Percentiles rank a stretch among this genome's conserved stretches.
These are phyloP conservation scores for Phytopythium boreale DNA, from an alignment of 352 stramenopile genomes.

Conservation along the genomic window DNA sequence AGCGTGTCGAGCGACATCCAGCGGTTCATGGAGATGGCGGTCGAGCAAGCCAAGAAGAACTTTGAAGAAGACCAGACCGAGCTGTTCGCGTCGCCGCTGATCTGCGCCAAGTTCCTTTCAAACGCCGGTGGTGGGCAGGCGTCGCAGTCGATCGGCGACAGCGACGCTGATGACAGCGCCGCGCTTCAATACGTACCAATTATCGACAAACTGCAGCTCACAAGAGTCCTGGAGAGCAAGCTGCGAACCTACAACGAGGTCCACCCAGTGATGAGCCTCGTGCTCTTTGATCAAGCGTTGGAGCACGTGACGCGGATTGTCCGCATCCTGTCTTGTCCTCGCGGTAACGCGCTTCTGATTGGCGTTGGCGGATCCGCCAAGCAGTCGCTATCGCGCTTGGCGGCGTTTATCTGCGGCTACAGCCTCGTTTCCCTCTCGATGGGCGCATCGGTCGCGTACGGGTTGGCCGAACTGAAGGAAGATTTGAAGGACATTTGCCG, in stretches of 20 bases:
- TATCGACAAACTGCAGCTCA: slow-evolving; percentile 49
- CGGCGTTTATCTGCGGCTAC: slow-evolving; percentile 86
- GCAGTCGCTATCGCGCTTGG: slow-evolving; percentile 87
- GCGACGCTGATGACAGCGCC: slow-evolving; percentile 5
- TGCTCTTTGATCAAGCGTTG: slow-evolving; percentile 91
- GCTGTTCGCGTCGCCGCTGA: slow-evolving; percentile 63
- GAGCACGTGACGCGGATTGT: slow-evolving; percentile 88
- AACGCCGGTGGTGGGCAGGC: slow-evolving; percentile 6
- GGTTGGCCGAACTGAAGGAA: slow-evolving; percentile 78
- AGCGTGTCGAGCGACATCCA: slow-evolving; percentile 64
- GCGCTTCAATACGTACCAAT: slow-evolving; percentile 49
- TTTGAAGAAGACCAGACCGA: slow-evolving; percentile 80
- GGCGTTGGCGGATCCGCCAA: slow-evolving; percentile 86
- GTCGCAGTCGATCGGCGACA: not conserved
- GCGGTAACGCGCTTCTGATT: slow-evolving; percentile 84
- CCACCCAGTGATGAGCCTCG: slow-evolving; percentile 91
- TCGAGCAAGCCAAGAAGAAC: slow-evolving; percentile 86
- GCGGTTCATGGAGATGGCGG: slow-evolving; percentile 75
- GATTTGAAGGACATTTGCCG: slow-evolving; percentile 90
- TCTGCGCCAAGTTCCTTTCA: slow-evolving; percentile 69
- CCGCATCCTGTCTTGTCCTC: slow-evolving; percentile 70
- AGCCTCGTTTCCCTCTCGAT: slow-evolving; percentile 62
- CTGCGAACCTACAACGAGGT: slow-evolving; percentile 90
- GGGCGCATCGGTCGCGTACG: slow-evolving; percentile 56
- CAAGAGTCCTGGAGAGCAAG: slow-evolving; percentile 51